Percentiles rank a stretch among this genome's conserved stretches.
These are phyloP conservation scores for Hericium erinaceus DNA, from an alignment of 768 basidiomycete genomes.

Conservation along the genomic window DNA sequence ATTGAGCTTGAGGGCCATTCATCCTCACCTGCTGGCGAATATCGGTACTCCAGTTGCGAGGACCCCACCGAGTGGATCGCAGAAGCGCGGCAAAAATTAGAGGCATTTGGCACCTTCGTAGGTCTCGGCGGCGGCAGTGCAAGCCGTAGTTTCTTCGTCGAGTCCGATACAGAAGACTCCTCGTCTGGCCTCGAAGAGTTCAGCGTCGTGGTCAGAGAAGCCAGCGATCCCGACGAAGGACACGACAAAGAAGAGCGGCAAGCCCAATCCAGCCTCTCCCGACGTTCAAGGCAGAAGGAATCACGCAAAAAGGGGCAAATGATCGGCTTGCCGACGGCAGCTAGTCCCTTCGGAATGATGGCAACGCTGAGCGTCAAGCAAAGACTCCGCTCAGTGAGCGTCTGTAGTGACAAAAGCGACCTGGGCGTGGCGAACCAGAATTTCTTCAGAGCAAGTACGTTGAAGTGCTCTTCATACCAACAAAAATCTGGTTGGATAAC, in stretches of 20 bases:
- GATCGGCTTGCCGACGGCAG: constrained; percentile 50
- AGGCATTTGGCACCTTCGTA: constrained; percentile 60
- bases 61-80: constrained; percentile 72
- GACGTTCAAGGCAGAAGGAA: neutral
- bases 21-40: no score
- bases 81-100: constrained; percentile 59
- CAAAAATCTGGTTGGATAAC: neutral
- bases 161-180: constrained; percentile 12
- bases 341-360: constrained; percentile 68
- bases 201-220: constrained; percentile 20
- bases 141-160: constrained; percentile 33
- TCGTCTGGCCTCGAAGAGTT: constrained; percentile 33
- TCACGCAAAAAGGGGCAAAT: constrained; percentile 34
- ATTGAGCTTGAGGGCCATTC: no score
- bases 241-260: constrained; percentile 25
- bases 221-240: constrained; percentile 17
- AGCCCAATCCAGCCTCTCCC: neutral
- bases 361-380: constrained; percentile 50
- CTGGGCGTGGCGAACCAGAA: constrained; percentile 47
- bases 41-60: neutral
- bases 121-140: constrained; percentile 49
- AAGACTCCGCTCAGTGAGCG: constrained; percentile 13
- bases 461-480: neutral
- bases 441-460: constrained; percentile 46
- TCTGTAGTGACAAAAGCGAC: constrained; percentile 17